A percentile compares a stretch with the other conserved stretches of the same genome.
Conservation (phyloP, 345 rosid species). For the Rhodomyrtus tomentosa region DNA sequence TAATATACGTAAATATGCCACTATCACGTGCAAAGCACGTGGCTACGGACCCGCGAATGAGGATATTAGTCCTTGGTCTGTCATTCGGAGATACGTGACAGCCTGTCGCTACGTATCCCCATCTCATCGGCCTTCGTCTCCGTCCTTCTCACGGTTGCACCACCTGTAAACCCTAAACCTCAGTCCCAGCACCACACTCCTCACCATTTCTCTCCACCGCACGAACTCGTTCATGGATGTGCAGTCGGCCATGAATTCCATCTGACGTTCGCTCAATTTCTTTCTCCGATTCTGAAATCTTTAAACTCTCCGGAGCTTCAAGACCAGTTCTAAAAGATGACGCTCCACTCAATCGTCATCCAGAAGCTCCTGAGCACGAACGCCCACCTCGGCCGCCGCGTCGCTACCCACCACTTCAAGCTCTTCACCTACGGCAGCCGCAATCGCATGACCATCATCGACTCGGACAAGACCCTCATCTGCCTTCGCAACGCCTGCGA, state of each 20-base stretch:
- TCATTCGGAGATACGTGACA: neutral
- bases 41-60: neutral
- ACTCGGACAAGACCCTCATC: constrained; percentile 79
- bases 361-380: constrained; percentile 82
- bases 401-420: constrained; percentile 77
- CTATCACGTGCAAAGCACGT: neutral
- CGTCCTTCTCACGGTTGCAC: neutral
- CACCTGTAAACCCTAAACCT: neutral
- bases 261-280: neutral
- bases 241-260: neutral
- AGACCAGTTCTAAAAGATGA: constrained; percentile 24
- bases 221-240: neutral
- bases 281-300: neutral
- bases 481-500: constrained; percentile 80
- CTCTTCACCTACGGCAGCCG: constrained; percentile 63
- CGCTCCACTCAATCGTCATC: constrained; percentile 76
- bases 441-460: constrained; percentile 53
- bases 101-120: neutral
- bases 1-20: neutral
- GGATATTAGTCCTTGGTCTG: neutral
- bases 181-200: neutral
- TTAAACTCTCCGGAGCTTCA: neutral
- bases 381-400: constrained; percentile 73
- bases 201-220: neutral
- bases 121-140: neutral